Percentiles rank a stretch among this genome's conserved stretches.
phyloP scores from a whole-genome alignment of 2,329 filamentous ascomycete genomes.

The Teratosphaeriaceae sp. region DNA sequence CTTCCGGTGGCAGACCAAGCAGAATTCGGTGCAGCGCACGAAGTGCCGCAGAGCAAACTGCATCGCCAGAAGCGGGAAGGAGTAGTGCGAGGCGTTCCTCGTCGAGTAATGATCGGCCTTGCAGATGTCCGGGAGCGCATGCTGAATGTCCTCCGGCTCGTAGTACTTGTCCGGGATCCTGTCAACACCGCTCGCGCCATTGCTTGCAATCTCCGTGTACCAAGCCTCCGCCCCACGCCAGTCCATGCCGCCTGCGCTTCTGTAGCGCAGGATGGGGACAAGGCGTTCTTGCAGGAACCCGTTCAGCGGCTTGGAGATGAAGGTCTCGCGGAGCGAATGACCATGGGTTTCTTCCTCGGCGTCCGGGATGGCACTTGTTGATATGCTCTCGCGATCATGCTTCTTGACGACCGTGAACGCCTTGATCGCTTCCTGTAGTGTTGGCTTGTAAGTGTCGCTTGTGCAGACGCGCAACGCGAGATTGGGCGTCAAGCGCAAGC shows the following conservation, averaged over 20 bases:
- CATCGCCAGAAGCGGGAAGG: constrained; percentile 55
- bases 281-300: constrained; percentile 62
- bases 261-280: constrained; percentile 53
- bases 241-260: constrained; percentile 46
- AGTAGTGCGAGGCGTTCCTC: constrained; percentile 27
- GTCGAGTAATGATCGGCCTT: constrained; percentile 40
- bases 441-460: constrained; percentile 67
- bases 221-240: constrained; percentile 64
- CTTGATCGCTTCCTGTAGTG: constrained; percentile 44
- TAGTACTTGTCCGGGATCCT: constrained; percentile 35
- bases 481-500: constrained; percentile 27
- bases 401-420: constrained; percentile 43
- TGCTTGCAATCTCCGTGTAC: constrained; percentile 30
- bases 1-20: constrained; percentile 72
- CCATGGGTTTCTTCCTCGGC: constrained; percentile 22
- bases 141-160: constrained; percentile 22
- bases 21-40: constrained; percentile 76
- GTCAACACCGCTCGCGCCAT: constrained; percentile 23
- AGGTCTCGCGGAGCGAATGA: constrained; percentile 48
- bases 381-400: constrained; percentile 12
- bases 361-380: constrained; percentile 8
- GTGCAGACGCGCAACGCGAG: constrained; percentile 64
- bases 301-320: constrained; percentile 67
- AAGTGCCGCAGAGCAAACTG: constrained; percentile 74
- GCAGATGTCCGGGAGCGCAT: constrained; percentile 40